These are phyloP conservation scores for Caloboletus inedulis DNA, from an alignment of 1,284 basidiomycete species.

Conservation along the genomic window DNA sequence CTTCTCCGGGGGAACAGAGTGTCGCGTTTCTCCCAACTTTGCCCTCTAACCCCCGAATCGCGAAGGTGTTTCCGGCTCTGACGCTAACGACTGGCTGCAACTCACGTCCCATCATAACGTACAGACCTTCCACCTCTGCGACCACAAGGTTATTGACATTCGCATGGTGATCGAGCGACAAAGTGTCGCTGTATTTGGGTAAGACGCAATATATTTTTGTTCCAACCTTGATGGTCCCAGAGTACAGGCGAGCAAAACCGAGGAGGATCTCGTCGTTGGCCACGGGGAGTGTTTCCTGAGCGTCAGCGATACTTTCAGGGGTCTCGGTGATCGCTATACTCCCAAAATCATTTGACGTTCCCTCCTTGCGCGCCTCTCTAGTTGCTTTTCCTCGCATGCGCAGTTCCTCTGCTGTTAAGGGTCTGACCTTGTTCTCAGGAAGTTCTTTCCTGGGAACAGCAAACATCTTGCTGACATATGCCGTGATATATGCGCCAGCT, in stretches of 20 bases:
- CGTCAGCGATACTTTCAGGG: conserved; percentile 14
- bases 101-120: conserved; percentile 98
- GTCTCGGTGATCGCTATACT: conserved; percentile 22
- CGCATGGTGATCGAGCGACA: conserved; percentile 63
- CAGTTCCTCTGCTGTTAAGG: conserved; percentile 87
- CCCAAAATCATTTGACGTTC: conserved; percentile 30
- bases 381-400: conserved; percentile 63
- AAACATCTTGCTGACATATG: conserved; percentile 99
- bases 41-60: conserved; percentile 86
- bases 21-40: conserved; percentile 92
- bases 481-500: conserved; percentile 63
- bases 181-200: conserved; percentile 82
- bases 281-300: conserved; percentile 16
- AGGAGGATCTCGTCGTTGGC: conserved; percentile 64
- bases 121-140: conserved; percentile 73
- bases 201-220: conserved; percentile 72
- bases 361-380: conserved; percentile 48
- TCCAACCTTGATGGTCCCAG: conserved; percentile 75
- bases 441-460: conserved; percentile 79
- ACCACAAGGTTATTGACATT: conserved; percentile 71
- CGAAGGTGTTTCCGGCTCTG: conserved; percentile 95
- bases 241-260: conserved; percentile 94
- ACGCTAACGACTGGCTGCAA: conserved; percentile 82
- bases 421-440: conserved; percentile 79
- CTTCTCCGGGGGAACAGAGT: conserved; percentile 65